Percentiles rank a stretch among this genome's conserved stretches.
These are phyloP conservation scores for Tuber microsphaerosporum DNA, from an alignment of 495 filamentous ascomycete species.

Conservation along the genomic window DNA sequence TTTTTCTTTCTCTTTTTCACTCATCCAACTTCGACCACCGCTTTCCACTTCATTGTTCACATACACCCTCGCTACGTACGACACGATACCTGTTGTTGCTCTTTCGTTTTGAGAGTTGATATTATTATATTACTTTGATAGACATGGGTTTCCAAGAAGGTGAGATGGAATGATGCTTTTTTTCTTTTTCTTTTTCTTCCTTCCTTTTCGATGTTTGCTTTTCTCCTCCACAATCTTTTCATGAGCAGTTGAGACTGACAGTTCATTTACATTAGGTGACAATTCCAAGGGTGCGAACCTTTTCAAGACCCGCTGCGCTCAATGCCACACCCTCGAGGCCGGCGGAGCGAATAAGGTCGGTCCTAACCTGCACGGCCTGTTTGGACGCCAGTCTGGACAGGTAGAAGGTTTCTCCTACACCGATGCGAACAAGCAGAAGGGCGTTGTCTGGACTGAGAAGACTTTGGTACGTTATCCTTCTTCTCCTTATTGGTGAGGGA, in stretches of 20 bases:
- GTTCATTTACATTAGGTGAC: slow-evolving; percentile 57
- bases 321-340: slow-evolving; percentile 90
- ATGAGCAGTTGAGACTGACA: neutral
- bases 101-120: neutral
- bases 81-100: neutral
- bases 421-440: slow-evolving; percentile 98
- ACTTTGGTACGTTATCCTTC: slow-evolving; percentile 61
- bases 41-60: neutral
- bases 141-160: neutral
- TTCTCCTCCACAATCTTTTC: neutral
- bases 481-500: neutral
- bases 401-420: slow-evolving; percentile 94
- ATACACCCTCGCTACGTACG: neutral
- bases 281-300: slow-evolving; percentile 95
- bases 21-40: neutral
- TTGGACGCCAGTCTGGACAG: slow-evolving; percentile 87
- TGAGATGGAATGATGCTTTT: neutral
- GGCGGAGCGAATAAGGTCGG: slow-evolving; percentile 94
- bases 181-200: neutral
- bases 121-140: neutral
- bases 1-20: neutral
- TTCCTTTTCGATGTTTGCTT: neutral
- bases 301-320: slow-evolving; percentile 98
- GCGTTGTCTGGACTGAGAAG: slow-evolving; percentile 76
- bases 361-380: slow-evolving; percentile 92